Conservation (phyloP, 495 filamentous ascomycete genomes). For the Staphylotrichum tortipilum region DNA sequence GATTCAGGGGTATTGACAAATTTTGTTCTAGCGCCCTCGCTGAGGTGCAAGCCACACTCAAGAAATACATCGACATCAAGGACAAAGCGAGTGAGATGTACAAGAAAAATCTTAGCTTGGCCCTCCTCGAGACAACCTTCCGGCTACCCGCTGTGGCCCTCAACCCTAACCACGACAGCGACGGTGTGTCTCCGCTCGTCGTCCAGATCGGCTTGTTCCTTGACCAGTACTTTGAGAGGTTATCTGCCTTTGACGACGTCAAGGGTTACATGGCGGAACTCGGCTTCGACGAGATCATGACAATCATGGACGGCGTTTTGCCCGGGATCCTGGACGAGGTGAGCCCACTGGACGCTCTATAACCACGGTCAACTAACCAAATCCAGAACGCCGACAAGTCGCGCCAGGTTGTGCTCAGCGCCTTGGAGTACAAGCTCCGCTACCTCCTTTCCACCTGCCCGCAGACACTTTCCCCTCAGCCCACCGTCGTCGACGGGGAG, state of each 20-base stretch:
- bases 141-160: constrained; percentile 5
- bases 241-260: constrained; percentile 30
- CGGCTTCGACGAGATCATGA: constrained; percentile 21
- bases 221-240: constrained; percentile 24
- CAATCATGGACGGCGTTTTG: constrained; percentile 20
- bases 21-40: constrained; percentile 28
- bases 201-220: constrained; percentile 25
- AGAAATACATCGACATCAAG: constrained; percentile 21
- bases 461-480: constrained; percentile 21
- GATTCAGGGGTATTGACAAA: too few relatives aligned
- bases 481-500: constrained; percentile 15
- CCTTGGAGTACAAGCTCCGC: constrained; percentile 21
- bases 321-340: constrained; percentile 21
- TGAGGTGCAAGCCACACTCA: constrained; percentile 21
- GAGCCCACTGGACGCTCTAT: neutral
- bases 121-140: constrained; percentile 20
- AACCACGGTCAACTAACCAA: neutral
- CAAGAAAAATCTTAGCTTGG: constrained; percentile 26
- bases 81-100: constrained; percentile 22
- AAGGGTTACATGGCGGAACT: constrained; percentile 26
- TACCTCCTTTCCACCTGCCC: constrained; percentile 29
- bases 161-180: constrained; percentile 2
- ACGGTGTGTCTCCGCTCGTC: constrained; percentile 19
- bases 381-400: constrained; percentile 12
- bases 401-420: constrained; percentile 14